phyloP scores from a whole-genome alignment of 1,284 basidiomycete genomes.

The Kalmanozyma brasiliensis region DNA sequence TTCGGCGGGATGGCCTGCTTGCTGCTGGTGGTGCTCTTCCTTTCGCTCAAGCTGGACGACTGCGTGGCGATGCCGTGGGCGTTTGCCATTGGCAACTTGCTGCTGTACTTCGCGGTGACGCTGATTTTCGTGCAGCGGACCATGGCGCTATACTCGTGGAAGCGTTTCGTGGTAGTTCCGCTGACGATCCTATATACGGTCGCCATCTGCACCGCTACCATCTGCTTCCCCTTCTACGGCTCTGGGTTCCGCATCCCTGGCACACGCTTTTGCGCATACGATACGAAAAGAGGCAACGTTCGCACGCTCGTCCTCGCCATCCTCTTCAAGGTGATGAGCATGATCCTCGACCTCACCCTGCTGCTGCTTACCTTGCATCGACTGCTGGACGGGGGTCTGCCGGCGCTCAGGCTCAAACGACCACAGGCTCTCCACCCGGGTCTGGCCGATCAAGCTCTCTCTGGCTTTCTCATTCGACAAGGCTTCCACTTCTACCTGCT shows the following conservation, averaged over 20 bases:
- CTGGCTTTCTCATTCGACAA: slow-evolving; percentile 39
- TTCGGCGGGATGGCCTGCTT: slow-evolving; percentile 15
- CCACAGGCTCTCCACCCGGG: slow-evolving; percentile 17
- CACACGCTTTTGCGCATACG: slow-evolving; percentile 32
- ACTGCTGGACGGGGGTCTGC: slow-evolving; percentile 40
- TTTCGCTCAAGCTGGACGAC: slow-evolving; percentile 19
- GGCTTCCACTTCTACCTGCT: slow-evolving; percentile 43
- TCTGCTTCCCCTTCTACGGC: slow-evolving; percentile 40
- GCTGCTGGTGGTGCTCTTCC: slow-evolving; percentile 21
- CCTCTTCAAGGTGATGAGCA: slow-evolving; percentile 27
- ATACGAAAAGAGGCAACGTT: slow-evolving; percentile 20
- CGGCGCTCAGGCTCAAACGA: slow-evolving; percentile 17
- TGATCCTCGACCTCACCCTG: slow-evolving; percentile 32
- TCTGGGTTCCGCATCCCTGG: slow-evolving; percentile 27
- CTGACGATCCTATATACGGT: slow-evolving; percentile 18
- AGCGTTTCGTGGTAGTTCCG: slow-evolving; percentile 24
- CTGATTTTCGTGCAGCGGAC: slow-evolving; percentile 42
- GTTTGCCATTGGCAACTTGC: slow-evolving; percentile 33
- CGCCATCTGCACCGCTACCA: slow-evolving; percentile 12
- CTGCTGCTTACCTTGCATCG: slow-evolving; percentile 46
- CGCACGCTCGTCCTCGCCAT: slow-evolving; percentile 17
- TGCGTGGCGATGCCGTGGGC: slow-evolving; percentile 19
- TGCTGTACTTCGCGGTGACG: slow-evolving; percentile 26
- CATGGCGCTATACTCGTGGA: slow-evolving; percentile 42
- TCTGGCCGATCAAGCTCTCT: slow-evolving; percentile 14